A percentile compares a stretch with the other conserved stretches of the same genome.
These are phyloP conservation scores for Edaphochlamys debaryana DNA, from an alignment of 139 green algal species.

Conservation along the genomic window DNA sequence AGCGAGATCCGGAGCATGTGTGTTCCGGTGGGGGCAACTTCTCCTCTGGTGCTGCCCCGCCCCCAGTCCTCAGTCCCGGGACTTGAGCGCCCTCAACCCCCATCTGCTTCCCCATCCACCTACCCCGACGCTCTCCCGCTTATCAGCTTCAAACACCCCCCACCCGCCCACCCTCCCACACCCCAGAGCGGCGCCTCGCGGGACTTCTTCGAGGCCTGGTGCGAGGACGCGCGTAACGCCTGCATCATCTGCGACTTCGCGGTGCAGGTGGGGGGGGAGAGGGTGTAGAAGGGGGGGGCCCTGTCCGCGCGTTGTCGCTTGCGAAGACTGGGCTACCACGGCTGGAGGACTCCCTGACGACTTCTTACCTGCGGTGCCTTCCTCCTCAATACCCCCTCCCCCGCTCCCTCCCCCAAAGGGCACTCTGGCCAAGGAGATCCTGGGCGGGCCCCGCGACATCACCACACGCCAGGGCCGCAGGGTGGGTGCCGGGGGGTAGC, in stretches of 20 bases:
- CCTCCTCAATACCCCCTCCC: neutral
- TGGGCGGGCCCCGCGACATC: conserved; percentile 83
- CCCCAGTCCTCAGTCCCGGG: too few relatives aligned
- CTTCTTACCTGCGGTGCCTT: neutral
- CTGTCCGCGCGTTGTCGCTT: too few relatives aligned
- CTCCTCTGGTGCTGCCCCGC: too few relatives aligned
- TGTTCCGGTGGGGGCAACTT: too few relatives aligned
- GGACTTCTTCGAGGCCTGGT: conserved; percentile 98
- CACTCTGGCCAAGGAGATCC: conserved; percentile 94
- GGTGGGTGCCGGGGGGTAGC: conserved; percentile 50
- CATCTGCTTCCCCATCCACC: neutral
- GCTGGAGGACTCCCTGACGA: too few relatives aligned
- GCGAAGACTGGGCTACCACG: too few relatives aligned
- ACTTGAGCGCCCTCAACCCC: too few relatives aligned
- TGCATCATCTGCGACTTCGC: conserved; percentile 97
- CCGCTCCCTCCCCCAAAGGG: conserved; percentile 52
- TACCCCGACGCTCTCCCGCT: neutral
- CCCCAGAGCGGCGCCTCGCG: conserved; percentile 78
- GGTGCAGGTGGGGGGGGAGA: conserved; percentile 76
- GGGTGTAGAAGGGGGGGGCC: neutral
- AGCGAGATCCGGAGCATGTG: too few relatives aligned
- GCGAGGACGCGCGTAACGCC: conserved; percentile 86
- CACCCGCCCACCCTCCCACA: too few relatives aligned
- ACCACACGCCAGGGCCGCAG: conserved; percentile 72
- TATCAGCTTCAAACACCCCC: too few relatives aligned